These are phyloP conservation scores for Pythium volutum DNA, from an alignment of 352 stramenopile genomes.

Conservation along the genomic window DNA sequence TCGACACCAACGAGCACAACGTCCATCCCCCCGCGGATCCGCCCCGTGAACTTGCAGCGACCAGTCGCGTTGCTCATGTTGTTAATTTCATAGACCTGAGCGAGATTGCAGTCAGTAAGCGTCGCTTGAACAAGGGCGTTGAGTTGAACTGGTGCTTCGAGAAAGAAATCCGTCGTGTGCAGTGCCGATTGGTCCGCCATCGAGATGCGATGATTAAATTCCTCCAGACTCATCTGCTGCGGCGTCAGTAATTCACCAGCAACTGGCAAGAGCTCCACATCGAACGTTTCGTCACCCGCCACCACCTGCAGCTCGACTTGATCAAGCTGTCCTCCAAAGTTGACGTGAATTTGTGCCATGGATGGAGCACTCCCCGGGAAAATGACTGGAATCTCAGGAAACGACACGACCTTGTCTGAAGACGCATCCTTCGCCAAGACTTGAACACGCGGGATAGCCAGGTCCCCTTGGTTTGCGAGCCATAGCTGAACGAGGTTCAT, in stretches of 20 bases:
- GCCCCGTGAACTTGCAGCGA: constrained; percentile 70
- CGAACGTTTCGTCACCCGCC: constrained; percentile 46
- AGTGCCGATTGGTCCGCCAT: constrained; percentile 50
- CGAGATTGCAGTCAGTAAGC: constrained; percentile 57
- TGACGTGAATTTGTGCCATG: constrained; percentile 80
- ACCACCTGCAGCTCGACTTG: constrained; percentile 61
- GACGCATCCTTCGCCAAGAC: constrained; percentile 23
- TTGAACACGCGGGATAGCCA: constrained; percentile 38
- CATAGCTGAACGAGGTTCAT: constrained; percentile 52
- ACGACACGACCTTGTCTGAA: constrained; percentile 54
- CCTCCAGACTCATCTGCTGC: constrained; percentile 68
- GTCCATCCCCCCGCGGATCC: constrained; percentile 46
- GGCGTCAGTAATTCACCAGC: constrained; percentile 66
- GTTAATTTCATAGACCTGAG: constrained; percentile 78
- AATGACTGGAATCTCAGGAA: constrained; percentile 79
- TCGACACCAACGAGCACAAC: constrained; percentile 58
- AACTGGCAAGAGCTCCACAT: constrained; percentile 57
- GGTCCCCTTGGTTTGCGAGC: constrained; percentile 35
- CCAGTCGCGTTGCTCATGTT: constrained; percentile 52
- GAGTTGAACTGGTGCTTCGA: constrained; percentile 49
- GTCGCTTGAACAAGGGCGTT: constrained; percentile 46
- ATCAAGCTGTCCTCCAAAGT: constrained; percentile 75
- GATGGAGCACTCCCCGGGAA: constrained; percentile 70
- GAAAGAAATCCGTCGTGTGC: constrained; percentile 56
- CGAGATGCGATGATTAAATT: constrained; percentile 68